Evolutionary conservation across 2,329 filamentous ascomycete species (phyloP), one percentile per base, ranked within the genome.

Genomic region (Fusarium sp.): DNA sequence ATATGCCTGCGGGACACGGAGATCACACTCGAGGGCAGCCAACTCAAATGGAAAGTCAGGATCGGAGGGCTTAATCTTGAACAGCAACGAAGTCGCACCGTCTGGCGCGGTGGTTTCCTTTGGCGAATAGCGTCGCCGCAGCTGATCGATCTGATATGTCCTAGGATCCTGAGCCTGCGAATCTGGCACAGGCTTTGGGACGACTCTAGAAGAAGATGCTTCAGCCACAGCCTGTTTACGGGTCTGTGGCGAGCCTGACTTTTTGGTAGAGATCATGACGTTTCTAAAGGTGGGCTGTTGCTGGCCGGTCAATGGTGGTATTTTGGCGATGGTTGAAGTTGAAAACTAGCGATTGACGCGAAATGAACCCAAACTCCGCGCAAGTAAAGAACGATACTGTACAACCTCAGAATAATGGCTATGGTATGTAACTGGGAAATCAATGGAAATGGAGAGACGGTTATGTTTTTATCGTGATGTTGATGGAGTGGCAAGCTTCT

Each of bases 31-130:
- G 37, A 96, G 84, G 43, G 88, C 85, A 32, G 90, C 87, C 78
- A 96, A 85, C 69, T 95, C 92, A 80, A 94, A 96, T 2, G 94
- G 92, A 77, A 96, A 96, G 78, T 96, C 94, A 0, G 94, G 94
- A 79, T 96, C 94, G 10, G 93, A 94, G 9, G 94, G 94, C 18
- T 83, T 83, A 69, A 96, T 83, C 58, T 86, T 89, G 81, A 96
- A 93, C 15, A 85, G 82, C 43, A 95, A 81, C 21, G 88, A 86
- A 0, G 88, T 89, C 6, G 85, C 85, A 54, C 88, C 86, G 67
- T 87, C 81, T 11, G 81, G 78, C 6, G 84, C 77, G 19, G 78
- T 82, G 16, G 82, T 81, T 68, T 88, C 85, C 54, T 81, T 83
- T 11, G 87, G 85, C 3, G 83, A 85, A 80, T 90, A 96, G 38